These are phyloP conservation scores for Xylaria cubensis DNA, from an alignment of 495 filamentous ascomycete genomes.

Conservation along the genomic window DNA sequence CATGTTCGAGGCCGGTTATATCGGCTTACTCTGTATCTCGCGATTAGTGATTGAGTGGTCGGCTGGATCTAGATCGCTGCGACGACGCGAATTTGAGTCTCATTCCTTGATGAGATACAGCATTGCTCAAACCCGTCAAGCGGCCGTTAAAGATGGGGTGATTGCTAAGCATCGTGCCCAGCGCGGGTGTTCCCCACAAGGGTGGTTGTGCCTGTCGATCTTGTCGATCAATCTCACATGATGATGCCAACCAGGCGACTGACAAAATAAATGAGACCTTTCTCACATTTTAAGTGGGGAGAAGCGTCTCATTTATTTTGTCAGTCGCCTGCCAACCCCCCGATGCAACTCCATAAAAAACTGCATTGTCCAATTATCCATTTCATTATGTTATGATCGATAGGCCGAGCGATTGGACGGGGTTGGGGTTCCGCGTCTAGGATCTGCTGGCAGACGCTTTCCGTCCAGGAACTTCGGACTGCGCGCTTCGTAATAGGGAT, in stretches of 20 bases:
- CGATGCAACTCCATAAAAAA: neutral
- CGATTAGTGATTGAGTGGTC: neutral
- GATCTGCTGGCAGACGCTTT: constrained; percentile 41
- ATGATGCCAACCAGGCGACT: neutral
- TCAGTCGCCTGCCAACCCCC: no score
- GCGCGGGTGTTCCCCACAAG: neutral
- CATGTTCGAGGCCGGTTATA: neutral
- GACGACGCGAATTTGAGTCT: neutral
- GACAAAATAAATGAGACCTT: no score
- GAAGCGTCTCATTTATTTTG: no score
- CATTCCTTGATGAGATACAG: neutral
- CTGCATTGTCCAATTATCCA: neutral
- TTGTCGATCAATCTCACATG: constrained; percentile 10
- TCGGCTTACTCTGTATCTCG: neutral
- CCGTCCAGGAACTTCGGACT: constrained; percentile 55
- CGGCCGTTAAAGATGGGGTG: neutral
- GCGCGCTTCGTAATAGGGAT: constrained; percentile 51
- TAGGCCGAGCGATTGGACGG: constrained; percentile 13
- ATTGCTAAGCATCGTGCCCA: neutral
- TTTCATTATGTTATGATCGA: constrained; percentile 5
- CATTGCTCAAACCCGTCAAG: neutral
- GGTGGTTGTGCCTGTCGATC: constrained; percentile 15
- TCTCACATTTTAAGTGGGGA: no score
- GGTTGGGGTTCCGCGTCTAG: constrained; percentile 22
- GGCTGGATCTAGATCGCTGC: neutral